Evolutionary conservation across 1,139 yeast genomes (phyloP), one percentile per base, ranked within the genome.

Genomic region (Candida smagusa): DNA sequence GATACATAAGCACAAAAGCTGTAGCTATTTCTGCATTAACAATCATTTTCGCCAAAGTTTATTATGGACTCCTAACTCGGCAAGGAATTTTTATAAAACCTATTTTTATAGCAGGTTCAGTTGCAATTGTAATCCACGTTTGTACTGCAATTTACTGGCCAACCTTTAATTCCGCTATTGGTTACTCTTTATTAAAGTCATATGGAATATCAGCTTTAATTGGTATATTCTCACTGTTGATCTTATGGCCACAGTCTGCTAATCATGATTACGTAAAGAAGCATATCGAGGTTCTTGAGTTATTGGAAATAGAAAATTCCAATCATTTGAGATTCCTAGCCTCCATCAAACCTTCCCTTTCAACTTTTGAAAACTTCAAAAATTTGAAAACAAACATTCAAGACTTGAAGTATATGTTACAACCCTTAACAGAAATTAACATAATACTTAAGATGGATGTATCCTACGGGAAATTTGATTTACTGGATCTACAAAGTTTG

Each of bases 181-280:
- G 60, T 0, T 41, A 48, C 11, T 13, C 30, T 0, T 49, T 63
- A 2, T 24, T 62, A 2, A 59, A 54, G 32, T 60, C 65, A 1
- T 47, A 56, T 36, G 65, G 62, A 3, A 21, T 64, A 7, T 43
- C 62, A 2, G 46, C 56, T 31, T 58, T 55, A 1, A 26, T 57
- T 9, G 52, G 50, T 22, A 39, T 61, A 4, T 34, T 56, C 1
- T 37, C 48, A 2, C 31, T 59, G 2, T 24, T 53, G 2, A 21
- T 64, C 2, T 45, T 65, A 1, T 65, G 58, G 40, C 72, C 72
- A 1, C 46, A 50, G n/a, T 58, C 70, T 4, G 53, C 71, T 4
- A 56, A 51, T 34, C 53, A 36, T 42, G 47, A 43, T 25, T 61
- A 52, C 38, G 48, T 63, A 26, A 42, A 44, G 7, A 61, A 58